These are phyloP conservation scores for Melanomma pulvis-pyrius DNA, from an alignment of 495 filamentous ascomycete species.

Conservation along the genomic window DNA sequence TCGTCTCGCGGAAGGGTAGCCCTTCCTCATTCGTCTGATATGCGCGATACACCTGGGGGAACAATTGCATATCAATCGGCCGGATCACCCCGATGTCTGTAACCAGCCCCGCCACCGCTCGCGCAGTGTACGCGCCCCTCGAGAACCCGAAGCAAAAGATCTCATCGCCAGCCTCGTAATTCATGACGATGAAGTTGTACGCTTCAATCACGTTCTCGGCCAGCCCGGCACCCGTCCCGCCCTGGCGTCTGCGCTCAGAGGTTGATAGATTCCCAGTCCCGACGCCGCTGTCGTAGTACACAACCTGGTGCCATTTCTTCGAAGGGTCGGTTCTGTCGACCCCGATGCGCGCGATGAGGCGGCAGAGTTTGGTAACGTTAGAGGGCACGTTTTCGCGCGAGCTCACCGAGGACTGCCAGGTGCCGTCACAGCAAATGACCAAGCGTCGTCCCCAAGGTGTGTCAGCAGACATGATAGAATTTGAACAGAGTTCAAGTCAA, in stretches of 20 bases:
- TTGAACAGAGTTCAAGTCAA: background rate
- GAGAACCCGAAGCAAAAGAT: conserved; percentile 66
- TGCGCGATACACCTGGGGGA: conserved; percentile 40
- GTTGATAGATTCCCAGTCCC: conserved; percentile 46
- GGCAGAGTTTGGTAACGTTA: conserved; percentile 36
- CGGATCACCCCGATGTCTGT: conserved; percentile 52
- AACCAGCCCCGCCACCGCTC: conserved; percentile 59
- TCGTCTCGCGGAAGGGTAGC: conserved; percentile 17
- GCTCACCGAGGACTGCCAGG: conserved; percentile 33
- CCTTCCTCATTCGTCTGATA: conserved; percentile 38
- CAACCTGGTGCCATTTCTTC: conserved; percentile 48
- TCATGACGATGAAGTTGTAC: conserved; percentile 55
- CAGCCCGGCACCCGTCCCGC: conserved; percentile 42
- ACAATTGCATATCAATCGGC: conserved; percentile 42
- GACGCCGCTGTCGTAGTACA: conserved; percentile 61
- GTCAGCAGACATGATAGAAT: conserved; percentile 12
- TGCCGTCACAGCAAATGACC: conserved; percentile 36
- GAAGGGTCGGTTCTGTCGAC: conserved; percentile 16
- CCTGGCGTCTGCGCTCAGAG: conserved; percentile 20
- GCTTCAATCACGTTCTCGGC: conserved; percentile 55
- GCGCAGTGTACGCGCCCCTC: conserved; percentile 61
- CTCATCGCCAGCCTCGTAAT: conserved; percentile 58
- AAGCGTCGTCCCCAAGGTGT: conserved; percentile 20
- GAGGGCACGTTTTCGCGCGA: conserved; percentile 31
- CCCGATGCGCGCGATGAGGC: conserved; percentile 29